A percentile compares a stretch with the other conserved stretches of the same genome.
phyloP scores from a whole-genome alignment of 306 rosid species.

The Prunus campanulata region DNA sequence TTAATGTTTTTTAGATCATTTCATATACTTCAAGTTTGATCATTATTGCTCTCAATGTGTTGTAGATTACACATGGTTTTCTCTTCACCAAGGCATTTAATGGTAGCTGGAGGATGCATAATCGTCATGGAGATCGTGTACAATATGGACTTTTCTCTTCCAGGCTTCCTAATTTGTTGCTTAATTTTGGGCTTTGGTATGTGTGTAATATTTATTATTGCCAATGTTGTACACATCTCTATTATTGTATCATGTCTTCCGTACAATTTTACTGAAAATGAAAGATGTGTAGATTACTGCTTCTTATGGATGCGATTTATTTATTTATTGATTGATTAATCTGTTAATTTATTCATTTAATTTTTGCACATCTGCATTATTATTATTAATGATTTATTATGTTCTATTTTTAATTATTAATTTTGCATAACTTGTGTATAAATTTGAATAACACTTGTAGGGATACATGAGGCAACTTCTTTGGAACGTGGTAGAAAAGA shows the following conservation, averaged over 20 bases:
- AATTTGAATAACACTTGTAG: slow-evolving; percentile 40
- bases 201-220: slow-evolving; percentile 26
- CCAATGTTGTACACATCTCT: neutral
- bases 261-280: slow-evolving; percentile 2
- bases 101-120: slow-evolving; percentile 89
- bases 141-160: slow-evolving; percentile 85
- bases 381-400: neutral
- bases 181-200: slow-evolving; percentile 87
- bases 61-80: slow-evolving; percentile 96
- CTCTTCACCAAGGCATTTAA: slow-evolving; percentile 92
- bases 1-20: neutral
- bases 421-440: slow-evolving; percentile 3
- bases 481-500: slow-evolving; percentile 74
- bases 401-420: neutral
- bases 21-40: neutral
- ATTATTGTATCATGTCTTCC: neutral
- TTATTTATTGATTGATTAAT: neutral
- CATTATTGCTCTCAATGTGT: slow-evolving; percentile 4
- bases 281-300: slow-evolving; percentile 10
- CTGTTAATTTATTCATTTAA: slow-evolving; percentile 1
- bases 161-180: slow-evolving; percentile 79
- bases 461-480: slow-evolving; percentile 88
- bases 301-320: neutral
- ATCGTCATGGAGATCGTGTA: slow-evolving; percentile 74
- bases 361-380: neutral